Evolutionary conservation across 2,329 filamentous ascomycete species (phyloP), one percentile per base, ranked within the genome.

Genomic region (Hysterium pulicare): DNA sequence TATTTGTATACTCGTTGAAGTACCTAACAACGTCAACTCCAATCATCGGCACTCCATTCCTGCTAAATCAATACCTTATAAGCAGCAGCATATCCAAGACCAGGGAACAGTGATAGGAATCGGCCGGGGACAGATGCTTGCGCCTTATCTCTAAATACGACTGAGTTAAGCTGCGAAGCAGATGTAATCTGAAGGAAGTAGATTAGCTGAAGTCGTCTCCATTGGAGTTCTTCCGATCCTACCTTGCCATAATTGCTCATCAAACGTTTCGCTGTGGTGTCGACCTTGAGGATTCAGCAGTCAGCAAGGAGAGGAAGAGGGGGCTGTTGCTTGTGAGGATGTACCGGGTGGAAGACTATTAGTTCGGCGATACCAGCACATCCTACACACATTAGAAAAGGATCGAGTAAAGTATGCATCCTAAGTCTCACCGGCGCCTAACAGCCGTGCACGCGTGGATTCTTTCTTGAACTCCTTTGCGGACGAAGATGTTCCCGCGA

Each of bases 1-100:
- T 96, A 98, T 75, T 98, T 98, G 81, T 98, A 98, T 66, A 98
- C 83, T 69, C 93, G 80, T 79, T 98, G 93, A 43, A 95, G 81
- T 49, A 97, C 78, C 81, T 84, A 42, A 4, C 15, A 4, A 15
- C 41, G 49, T 61, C 44, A 62, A 42, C 20, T 22, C n/a, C 11
- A 11, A 7, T 22, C 8, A 10, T 30, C 11, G 21, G 20, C 9
- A 10, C 19, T 13, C 28, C 3, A 16, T 28, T 7, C 33, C 24
- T 23, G 5, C 6, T 13, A 19, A 10, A 11, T 8, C 17, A 10
- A 40, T 59, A 84, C 84, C 80, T 98, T 98, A 79, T 98, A 98
- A 48, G 90, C 90, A 43, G 93, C 93, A 44, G 93, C 93, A 69
- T 98, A 98, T 63, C 93, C 93, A 47, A 98, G 81, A 64, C 93